These are phyloP conservation scores for Vitis rupestris DNA, from an alignment of 164 flowering plant species.

Conservation along the genomic window DNA sequence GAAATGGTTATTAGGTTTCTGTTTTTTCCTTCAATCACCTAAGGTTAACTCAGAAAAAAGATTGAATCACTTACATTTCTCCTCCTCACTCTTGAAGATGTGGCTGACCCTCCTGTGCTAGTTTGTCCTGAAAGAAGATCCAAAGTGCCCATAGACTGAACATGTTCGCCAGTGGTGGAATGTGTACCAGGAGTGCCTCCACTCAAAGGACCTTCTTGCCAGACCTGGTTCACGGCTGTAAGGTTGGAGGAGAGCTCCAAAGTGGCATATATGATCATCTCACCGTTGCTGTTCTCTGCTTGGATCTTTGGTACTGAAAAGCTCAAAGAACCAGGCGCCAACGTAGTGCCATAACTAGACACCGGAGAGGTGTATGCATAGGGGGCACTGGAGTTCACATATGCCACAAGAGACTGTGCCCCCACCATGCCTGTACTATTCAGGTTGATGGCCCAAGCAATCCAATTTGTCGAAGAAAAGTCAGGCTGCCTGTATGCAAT, in stretches of 20 bases:
- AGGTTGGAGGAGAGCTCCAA: conserved; percentile 12
- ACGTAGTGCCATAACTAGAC: not conserved
- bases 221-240: conserved; percentile 31
- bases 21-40: too few relatives aligned
- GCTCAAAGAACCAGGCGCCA: conserved; percentile 29
- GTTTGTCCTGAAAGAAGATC: conserved; percentile 32
- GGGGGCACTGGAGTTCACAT: conserved; percentile 14
- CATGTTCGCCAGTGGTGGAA: conserved; percentile 9
- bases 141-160: conserved; percentile 19
- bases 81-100: conserved; percentile 9
- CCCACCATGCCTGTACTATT: conserved; percentile 35
- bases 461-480: conserved; percentile 15
- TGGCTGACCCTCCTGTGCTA: conserved; percentile 4
- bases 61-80: conserved; percentile 34
- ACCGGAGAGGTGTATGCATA: conserved; percentile 41
- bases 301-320: conserved; percentile 29
- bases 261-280: conserved; percentile 39
- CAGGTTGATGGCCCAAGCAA: conserved; percentile 37
- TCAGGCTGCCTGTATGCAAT: conserved; percentile 26
- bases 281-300: conserved; percentile 15
- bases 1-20: too few relatives aligned
- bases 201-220: conserved; percentile 43
- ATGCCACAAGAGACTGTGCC: conserved; percentile 56
- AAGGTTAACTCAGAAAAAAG: too few relatives aligned
- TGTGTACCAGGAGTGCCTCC: conserved; percentile 13